Evolutionary conservation across 2,329 filamentous ascomycete species (phyloP), one percentile per base, ranked within the genome.

Genomic region (Aureobasidium sp.): DNA sequence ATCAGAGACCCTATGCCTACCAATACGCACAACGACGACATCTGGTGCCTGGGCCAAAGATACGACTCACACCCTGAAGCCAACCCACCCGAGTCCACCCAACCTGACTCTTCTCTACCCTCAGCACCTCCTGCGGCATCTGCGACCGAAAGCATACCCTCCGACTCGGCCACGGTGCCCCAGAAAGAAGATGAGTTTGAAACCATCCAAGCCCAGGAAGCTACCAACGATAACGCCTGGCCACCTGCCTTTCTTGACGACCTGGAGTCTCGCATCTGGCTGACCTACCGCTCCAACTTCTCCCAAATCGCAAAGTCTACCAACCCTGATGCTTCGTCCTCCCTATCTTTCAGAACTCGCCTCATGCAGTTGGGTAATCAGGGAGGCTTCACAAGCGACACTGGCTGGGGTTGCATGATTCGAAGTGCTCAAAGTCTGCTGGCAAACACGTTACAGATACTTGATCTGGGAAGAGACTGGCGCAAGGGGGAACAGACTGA

Each of bases 401-500:
- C 90, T 10, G 94, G 94, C 57, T 99, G 95, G 91, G 94, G 94
- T 0, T 99, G 94, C 71, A 99, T 99, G 94, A 97, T 99, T 68
- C 82, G 94, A 63, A 97, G 93, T 6, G 94, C 94, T 3, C 94
- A 99, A 77, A 93, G 90, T 69, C 80, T 99, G 30, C 79, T 99
- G 45, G 93, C 93, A 48, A 99, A 97, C 74, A 83, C 93, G 1
- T 79, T 97, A 68, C 76, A 85, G 21, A 81, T 89, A 61, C 77
- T 92, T 52, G 80, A 83, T 42, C 77, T 97, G 27, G 93, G 94
- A 25, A 85, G 94, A 82, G 91, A 87, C 65, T 97, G 93, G 93
- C 84, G 91, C 66, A 81, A 87, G 66, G 84, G 85, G 21, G 77
- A 77, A 44, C 77, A 76, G 42, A 73, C 74, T 30, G 72, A 79